These are phyloP conservation scores for Begonia fuchsioides DNA, from an alignment of 306 rosid species.

Conservation along the genomic window DNA sequence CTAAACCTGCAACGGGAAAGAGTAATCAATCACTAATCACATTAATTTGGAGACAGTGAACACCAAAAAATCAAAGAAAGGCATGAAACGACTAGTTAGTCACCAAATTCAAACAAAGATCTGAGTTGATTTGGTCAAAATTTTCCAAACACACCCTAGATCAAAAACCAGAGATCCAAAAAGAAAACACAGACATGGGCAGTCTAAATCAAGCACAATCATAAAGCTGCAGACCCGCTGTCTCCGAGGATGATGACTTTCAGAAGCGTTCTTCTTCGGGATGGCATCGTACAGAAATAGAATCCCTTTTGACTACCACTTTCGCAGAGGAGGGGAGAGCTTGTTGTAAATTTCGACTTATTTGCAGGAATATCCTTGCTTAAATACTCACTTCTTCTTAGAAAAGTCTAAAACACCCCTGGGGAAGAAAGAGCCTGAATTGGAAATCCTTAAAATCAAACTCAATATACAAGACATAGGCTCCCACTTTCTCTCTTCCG, in stretches of 20 bases:
- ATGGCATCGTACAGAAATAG: conserved; percentile 48
- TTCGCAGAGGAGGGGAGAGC: conserved; percentile 8
- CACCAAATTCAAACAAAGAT: conserved; percentile 11
- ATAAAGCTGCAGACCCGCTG: conserved; percentile 53
- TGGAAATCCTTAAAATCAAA: no score
- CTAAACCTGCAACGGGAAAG: neutral
- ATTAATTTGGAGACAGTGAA: conserved; percentile 2
- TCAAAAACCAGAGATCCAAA: neutral
- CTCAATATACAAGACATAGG: no score
- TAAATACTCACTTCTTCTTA: no score
- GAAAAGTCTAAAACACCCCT: no score
- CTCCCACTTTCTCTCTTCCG: neutral
- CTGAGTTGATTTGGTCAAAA: conserved; percentile 15
- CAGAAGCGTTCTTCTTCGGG: conserved; percentile 90
- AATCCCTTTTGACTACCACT: conserved; percentile 9
- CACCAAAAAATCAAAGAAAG: neutral
- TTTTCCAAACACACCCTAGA: conserved; percentile 7
- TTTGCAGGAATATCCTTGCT: no score
- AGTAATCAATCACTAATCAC: neutral
- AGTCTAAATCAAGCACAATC: neutral
- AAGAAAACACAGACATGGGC: neutral
- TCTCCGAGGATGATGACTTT: conserved; percentile 99
- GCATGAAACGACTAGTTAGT: no score
- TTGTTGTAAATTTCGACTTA: no score
- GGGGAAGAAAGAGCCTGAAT: no score